phyloP scores from a whole-genome alignment of 2,329 filamentous ascomycete species.

The Diplodia sapinea region DNA sequence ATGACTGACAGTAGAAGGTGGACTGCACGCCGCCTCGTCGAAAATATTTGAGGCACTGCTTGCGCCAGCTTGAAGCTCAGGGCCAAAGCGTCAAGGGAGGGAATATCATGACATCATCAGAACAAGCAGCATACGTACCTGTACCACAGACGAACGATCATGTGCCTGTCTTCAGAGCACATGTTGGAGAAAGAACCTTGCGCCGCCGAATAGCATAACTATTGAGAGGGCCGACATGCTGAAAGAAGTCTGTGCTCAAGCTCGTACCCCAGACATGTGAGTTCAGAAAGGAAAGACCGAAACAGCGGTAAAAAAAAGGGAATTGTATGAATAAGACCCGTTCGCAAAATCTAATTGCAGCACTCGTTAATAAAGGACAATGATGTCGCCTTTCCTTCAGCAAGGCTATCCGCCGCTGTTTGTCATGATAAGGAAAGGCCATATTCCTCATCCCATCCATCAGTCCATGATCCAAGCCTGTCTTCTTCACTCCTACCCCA shows the following conservation, averaged over 20 bases:
- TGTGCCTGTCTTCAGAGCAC: background rate
- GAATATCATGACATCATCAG: background rate
- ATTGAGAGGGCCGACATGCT: background rate
- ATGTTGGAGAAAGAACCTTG: background rate
- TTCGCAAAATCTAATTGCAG: conserved; percentile 17
- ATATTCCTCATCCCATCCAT: background rate
- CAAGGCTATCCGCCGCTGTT: conserved; percentile 8
- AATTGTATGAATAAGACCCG: conserved; percentile 13
- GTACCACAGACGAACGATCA: background rate
- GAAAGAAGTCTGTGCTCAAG: background rate
- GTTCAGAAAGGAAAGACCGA: background rate
- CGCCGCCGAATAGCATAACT: background rate
- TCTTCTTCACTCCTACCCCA: background rate
- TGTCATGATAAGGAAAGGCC: conserved; percentile 9
- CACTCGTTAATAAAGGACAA: conserved; percentile 4
- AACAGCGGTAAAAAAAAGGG: background rate
- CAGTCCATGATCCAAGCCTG: background rate
- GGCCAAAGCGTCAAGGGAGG: background rate
- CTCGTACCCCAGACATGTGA: background rate
- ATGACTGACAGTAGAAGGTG: background rate
- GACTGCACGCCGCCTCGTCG: background rate
- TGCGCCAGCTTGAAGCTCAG: background rate
- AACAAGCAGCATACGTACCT: background rate
- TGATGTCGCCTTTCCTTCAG: conserved; percentile 12
- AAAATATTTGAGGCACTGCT: background rate